phyloP scores from a whole-genome alignment of 2,329 filamentous ascomycete genomes.

The Monosporascus sp. region DNA sequence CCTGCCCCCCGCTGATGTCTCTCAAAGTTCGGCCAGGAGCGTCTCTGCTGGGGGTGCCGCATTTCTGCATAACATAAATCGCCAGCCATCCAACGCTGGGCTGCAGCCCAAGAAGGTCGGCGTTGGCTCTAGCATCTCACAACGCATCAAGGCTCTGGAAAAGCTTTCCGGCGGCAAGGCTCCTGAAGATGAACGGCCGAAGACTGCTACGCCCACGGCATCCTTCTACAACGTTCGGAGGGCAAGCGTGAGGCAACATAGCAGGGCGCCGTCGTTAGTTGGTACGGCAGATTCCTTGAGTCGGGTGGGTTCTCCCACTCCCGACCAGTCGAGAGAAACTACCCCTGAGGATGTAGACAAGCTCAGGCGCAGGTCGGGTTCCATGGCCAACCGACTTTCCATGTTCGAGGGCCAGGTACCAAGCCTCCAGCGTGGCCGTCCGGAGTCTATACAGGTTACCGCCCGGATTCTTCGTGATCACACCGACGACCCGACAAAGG shows the following conservation, averaged over 20 bases:
- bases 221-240: constrained; percentile 42
- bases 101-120: constrained; percentile 69
- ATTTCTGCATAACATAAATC: constrained; percentile 49
- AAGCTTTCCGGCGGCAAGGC: constrained; percentile 56
- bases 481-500: constrained; percentile 34
- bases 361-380: constrained; percentile 44
- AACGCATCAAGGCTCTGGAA: constrained; percentile 89
- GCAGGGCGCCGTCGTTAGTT: constrained; percentile 30
- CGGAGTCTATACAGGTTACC: constrained; percentile 83
- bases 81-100: constrained; percentile 44
- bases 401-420: constrained; percentile 43
- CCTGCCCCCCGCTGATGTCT: constrained; percentile 40
- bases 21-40: constrained; percentile 44
- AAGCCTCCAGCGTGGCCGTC: constrained; percentile 40
- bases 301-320: constrained; percentile 11
- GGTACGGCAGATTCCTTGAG: constrained; percentile 31
- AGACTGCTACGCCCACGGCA: constrained; percentile 29
- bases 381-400: constrained; percentile 51
- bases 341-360: constrained; percentile 14
- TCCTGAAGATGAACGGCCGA: constrained; percentile 20
- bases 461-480: constrained; percentile 74
- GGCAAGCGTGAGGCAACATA: constrained; percentile 25
- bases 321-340: constrained; percentile 21
- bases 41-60: constrained; percentile 52
- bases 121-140: constrained; percentile 85